A percentile compares a stretch with the other conserved stretches of the same genome.
Conservation (phyloP, 371 early-diverging fungal genomes). For the Lichtheimia ramosa region DNA sequence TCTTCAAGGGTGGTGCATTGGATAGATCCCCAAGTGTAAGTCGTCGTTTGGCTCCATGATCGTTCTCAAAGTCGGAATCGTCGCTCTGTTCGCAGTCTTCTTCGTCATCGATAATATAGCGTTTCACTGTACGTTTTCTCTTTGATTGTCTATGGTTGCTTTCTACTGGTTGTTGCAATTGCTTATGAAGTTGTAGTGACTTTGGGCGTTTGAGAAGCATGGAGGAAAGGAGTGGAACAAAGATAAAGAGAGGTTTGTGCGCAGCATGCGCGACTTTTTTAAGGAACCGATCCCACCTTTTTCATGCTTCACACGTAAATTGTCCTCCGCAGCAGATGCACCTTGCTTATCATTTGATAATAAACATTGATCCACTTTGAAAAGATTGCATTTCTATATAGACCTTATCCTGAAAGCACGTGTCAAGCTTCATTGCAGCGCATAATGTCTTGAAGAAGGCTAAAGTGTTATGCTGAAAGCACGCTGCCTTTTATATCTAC, state of each 20-base stretch:
- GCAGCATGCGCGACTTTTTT: no score
- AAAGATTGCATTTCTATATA: no score
- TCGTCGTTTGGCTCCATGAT: conserved; percentile 14
- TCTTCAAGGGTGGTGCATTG: conserved; percentile 15
- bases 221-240: neutral
- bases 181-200: conserved; percentile 4
- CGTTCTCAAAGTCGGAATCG: conserved; percentile 30
- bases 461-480: no score
- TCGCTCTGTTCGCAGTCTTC: conserved; percentile 16
- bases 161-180: conserved; percentile 4
- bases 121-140: conserved; percentile 16
- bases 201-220: conserved; percentile 29
- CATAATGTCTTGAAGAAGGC: no score
- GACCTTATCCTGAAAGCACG: no score
- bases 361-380: no score
- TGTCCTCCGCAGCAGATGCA: no score
- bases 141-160: conserved; percentile 4
- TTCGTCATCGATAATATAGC: conserved; percentile 11
- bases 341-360: no score
- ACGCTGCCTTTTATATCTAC: no score
- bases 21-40: conserved; percentile 12
- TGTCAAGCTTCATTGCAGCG: no score
- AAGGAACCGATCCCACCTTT: no score
- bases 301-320: no score
- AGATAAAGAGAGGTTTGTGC: neutral